Conservation (phyloP, 108 stramenopile genomes). For the Nitzschia sp. region DNA sequence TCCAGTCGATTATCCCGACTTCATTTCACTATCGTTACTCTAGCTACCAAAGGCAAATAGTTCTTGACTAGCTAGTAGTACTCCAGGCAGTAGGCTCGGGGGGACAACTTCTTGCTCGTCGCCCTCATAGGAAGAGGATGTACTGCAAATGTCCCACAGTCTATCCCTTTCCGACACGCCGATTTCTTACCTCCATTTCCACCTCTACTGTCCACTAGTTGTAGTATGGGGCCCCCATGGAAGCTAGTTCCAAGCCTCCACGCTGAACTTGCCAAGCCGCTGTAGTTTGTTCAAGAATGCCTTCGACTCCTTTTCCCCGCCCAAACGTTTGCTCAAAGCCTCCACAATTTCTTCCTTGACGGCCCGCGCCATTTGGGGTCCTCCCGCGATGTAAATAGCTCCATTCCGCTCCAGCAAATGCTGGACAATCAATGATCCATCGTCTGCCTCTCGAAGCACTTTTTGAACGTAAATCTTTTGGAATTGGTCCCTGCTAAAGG, state of each 20-base stretch:
- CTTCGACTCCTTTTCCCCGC: constrained; percentile 31
- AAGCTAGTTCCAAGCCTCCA: constrained; percentile 87
- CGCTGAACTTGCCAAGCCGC: constrained; percentile 52
- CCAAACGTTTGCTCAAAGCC: constrained; percentile 36
- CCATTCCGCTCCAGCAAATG: constrained; percentile 66
- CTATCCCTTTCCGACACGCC: no score
- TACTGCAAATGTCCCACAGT: no score
- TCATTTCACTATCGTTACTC: no score
- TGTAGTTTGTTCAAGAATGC: constrained; percentile 30
- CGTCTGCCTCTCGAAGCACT: constrained; percentile 61
- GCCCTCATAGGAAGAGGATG: no score
- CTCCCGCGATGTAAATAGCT: constrained; percentile 82
- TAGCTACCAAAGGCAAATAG: no score
- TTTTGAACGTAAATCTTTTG: constrained; percentile 83
- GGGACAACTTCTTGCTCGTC: no score
- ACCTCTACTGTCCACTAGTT: no score
- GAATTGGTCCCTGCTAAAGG: constrained; percentile 78
- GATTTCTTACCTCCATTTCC: constrained; percentile 2
- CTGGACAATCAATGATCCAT: constrained; percentile 47
- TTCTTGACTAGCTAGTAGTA: no score
- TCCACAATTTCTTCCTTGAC: constrained; percentile 80
- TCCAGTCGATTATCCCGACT: no score
- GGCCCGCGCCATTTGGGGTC: constrained; percentile 80
- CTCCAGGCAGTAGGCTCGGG: no score
- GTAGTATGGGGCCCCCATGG: no score